Conservation (phyloP, 2,329 filamentous ascomycete genomes). For the Hypoxylon sp. region DNA sequence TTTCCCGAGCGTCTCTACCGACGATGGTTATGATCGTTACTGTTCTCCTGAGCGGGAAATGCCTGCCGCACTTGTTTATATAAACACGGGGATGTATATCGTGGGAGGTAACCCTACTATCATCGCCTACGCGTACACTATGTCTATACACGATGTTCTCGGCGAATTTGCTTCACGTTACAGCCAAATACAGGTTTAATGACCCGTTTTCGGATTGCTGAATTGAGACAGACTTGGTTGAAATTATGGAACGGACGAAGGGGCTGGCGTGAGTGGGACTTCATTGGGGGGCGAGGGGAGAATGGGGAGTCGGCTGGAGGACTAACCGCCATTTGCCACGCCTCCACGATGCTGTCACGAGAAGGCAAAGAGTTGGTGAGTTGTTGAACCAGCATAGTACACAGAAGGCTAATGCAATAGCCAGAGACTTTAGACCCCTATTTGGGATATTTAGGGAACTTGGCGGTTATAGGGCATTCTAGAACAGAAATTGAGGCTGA, state of each 20-base stretch:
- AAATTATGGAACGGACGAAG: slow-evolving; percentile 57
- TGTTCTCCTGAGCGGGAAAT: slow-evolving; percentile 8
- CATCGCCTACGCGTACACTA: slow-evolving; percentile 41
- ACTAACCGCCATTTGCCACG: slow-evolving; percentile 48
- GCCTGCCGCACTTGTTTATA: slow-evolving; percentile 7
- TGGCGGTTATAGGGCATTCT: not conserved
- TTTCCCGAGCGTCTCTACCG: slow-evolving; percentile 13
- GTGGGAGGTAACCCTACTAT: slow-evolving; percentile 45
- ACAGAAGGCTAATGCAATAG: slow-evolving; percentile 4
- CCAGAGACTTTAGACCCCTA: not conserved
- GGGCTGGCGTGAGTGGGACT: slow-evolving; percentile 55
- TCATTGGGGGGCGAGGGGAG: too few relatives aligned
- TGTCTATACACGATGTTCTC: slow-evolving; percentile 57
- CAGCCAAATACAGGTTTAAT: slow-evolving; percentile 55
- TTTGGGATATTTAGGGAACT: not conserved
- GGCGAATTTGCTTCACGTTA: slow-evolving; percentile 53
- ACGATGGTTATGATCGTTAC: slow-evolving; percentile 1
- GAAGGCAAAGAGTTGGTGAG: slow-evolving; percentile 35
- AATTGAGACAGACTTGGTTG: slow-evolving; percentile 59
- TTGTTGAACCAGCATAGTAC: slow-evolving; percentile 37
- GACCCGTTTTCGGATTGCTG: slow-evolving; percentile 50
- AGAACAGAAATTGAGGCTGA: not conserved
- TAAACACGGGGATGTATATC: not conserved
- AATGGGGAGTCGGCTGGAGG: slow-evolving; percentile 20
- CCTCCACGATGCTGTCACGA: slow-evolving; percentile 46